A percentile compares a stretch with the other conserved stretches of the same genome.
Evolutionary conservation across 2,329 filamentous ascomycete genomes (phyloP).

Genomic region (Cadophora sp.): DNA sequence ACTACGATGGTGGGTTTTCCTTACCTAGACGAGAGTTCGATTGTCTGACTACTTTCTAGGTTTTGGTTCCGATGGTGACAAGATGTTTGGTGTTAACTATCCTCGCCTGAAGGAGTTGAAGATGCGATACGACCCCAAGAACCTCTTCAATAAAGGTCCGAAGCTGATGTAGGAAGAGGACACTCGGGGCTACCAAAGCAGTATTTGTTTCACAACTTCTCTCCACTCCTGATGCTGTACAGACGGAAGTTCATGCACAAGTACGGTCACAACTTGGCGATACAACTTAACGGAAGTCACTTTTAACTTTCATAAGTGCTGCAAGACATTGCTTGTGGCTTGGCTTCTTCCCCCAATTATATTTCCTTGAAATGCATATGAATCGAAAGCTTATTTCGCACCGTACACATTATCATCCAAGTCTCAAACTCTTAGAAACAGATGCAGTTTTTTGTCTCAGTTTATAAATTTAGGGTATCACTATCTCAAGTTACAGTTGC

Average conservation of each 20-base stretch:
- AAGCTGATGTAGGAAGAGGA: not conserved
- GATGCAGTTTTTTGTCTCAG: not conserved
- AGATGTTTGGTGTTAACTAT: conserved; percentile 53
- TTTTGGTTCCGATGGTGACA: conserved; percentile 24
- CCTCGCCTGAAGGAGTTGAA: conserved; percentile 51
- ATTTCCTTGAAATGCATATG: too few species aligned
- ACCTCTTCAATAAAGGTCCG: conserved; percentile 49
- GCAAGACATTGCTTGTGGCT: not conserved
- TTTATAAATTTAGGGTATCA: not conserved
- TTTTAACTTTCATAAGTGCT: too few species aligned
- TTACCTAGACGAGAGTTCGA: not conserved
- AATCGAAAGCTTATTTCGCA: not conserved
- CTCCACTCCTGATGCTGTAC: not conserved
- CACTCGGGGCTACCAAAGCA: not conserved
- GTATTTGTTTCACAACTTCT: too few species aligned
- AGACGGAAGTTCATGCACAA: not conserved
- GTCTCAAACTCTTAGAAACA: not conserved
- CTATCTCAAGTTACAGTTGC: not conserved
- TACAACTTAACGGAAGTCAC: not conserved
- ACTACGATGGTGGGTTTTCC: conserved; percentile 35
- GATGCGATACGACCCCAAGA: conserved; percentile 53
- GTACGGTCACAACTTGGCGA: not conserved
- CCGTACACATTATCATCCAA: too few species aligned
- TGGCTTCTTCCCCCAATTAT: not conserved
- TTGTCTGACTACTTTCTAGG: conserved; percentile 26